phyloP scores from a whole-genome alignment of 2,329 filamentous ascomycete genomes.

The Huntiella abstrusa region DNA sequence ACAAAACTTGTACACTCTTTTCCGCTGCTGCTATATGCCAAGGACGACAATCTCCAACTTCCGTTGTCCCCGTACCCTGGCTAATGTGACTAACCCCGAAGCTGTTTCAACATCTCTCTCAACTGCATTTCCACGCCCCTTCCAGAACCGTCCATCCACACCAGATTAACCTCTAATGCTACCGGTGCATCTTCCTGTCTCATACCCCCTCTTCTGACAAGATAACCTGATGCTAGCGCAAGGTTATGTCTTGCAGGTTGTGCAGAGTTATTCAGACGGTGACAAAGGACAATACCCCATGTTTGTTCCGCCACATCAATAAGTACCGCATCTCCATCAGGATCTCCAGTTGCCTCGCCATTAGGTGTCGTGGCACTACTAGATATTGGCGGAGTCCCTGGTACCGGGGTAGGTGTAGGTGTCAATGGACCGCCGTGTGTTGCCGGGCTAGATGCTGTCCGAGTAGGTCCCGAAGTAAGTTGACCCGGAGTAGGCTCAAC shows the following conservation, averaged over 20 bases:
- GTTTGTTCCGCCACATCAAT: constrained; percentile 56
- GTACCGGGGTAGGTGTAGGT: constrained; percentile 19
- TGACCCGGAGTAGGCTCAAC: too few species aligned
- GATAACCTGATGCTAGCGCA: constrained; percentile 43
- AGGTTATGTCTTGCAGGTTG: constrained; percentile 35
- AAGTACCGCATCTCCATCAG: constrained; percentile 47
- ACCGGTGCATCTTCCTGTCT: constrained; percentile 38
- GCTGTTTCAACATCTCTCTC: constrained; percentile 51
- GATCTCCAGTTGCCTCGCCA: constrained; percentile 23
- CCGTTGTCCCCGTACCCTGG: constrained; percentile 42
- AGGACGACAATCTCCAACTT: constrained; percentile 45
- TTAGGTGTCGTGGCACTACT: constrained; percentile 27
- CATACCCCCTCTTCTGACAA: constrained; percentile 42
- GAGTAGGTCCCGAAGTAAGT: constrained; percentile 48
- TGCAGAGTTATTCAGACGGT: constrained; percentile 42
- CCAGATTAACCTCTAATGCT: constrained; percentile 44
- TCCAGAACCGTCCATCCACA: constrained; percentile 35
- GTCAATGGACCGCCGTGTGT: constrained; percentile 40
- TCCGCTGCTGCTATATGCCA: constrained; percentile 61
- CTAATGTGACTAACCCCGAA: constrained; percentile 48
- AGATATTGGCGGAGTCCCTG: too few species aligned
- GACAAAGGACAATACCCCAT: constrained; percentile 53
- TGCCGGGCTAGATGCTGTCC: constrained; percentile 34
- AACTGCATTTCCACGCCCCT: constrained; percentile 44
- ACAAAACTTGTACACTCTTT: constrained; percentile 47